These are phyloP conservation scores for Plicaturopsis crispa DNA, from an alignment of 768 basidiomycete species.

Conservation along the genomic window DNA sequence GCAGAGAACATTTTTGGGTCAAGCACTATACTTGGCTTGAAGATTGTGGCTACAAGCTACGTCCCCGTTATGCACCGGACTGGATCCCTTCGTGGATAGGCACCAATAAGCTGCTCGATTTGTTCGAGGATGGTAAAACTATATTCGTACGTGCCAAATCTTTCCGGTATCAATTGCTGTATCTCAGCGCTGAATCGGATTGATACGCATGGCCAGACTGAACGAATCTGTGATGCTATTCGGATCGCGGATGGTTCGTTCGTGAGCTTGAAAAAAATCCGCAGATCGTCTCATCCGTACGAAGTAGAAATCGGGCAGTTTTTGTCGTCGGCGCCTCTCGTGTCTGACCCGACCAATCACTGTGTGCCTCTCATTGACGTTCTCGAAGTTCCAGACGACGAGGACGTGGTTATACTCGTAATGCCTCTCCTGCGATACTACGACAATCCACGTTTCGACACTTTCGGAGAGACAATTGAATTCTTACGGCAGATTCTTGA, in stretches of 20 bases:
- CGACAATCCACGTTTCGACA: constrained; percentile 5
- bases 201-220: neutral
- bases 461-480: constrained; percentile 8
- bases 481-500: constrained; percentile 10
- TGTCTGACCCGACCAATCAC: constrained; percentile 9
- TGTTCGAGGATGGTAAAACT: neutral
- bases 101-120: neutral
- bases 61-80: constrained; percentile 7
- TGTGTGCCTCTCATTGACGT: constrained; percentile 9
- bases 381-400: constrained; percentile 5
- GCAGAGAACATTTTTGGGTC: constrained; percentile 8
- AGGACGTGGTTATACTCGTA: constrained; percentile 6
- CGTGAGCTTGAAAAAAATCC: constrained; percentile 4
- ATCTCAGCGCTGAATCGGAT: neutral
- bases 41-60: constrained; percentile 8
- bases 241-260: constrained; percentile 2
- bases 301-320: constrained; percentile 12
- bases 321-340: constrained; percentile 9
- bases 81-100: constrained; percentile 12
- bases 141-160: neutral
- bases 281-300: constrained; percentile 5
- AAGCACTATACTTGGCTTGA: constrained; percentile 9
- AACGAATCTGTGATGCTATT: constrained; percentile 4
- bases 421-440: constrained; percentile 10
- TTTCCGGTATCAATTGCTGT: neutral